Conservation (phyloP, 768 basidiomycete genomes). For the Mycena sanguinolenta region DNA sequence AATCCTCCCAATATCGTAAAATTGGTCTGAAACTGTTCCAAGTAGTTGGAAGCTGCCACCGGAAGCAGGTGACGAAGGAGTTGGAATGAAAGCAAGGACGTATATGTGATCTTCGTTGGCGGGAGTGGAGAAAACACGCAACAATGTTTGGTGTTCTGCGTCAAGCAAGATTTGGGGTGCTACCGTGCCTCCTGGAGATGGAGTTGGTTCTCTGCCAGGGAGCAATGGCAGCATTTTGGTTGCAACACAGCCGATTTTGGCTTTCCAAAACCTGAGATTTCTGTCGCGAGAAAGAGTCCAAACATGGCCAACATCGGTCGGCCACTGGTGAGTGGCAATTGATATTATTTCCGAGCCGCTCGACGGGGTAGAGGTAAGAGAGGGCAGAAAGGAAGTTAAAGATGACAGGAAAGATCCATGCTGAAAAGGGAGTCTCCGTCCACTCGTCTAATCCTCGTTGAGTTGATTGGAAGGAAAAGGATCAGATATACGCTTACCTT, state of each 20-base stretch:
- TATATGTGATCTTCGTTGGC: conserved; percentile 66
- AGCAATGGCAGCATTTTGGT: conserved; percentile 64
- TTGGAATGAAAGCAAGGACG: conserved; percentile 81
- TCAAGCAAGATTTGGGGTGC: conserved; percentile 66
- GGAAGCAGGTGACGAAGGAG: conserved; percentile 69
- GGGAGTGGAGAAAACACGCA: conserved; percentile 70
- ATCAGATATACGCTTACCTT: conserved; percentile 63
- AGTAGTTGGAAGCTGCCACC: conserved; percentile 88
- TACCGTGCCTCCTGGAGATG: conserved; percentile 45
- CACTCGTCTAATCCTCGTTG: conserved; percentile 68
- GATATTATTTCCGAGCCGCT: conserved; percentile 75
- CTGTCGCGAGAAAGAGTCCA: conserved; percentile 93
- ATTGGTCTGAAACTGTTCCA: conserved; percentile 66
- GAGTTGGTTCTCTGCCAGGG: conserved; percentile 49
- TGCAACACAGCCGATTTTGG: conserved; percentile 79
- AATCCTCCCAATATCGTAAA: conserved; percentile 69
- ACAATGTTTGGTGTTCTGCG: conserved; percentile 70
- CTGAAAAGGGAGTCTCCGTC: conserved; percentile 74
- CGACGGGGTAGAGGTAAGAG: conserved; percentile 59
- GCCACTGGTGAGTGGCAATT: conserved; percentile 79
- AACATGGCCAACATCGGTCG: conserved; percentile 78
- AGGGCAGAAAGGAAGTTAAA: conserved; percentile 74
- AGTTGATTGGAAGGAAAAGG: conserved; percentile 35
- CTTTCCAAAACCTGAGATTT: conserved; percentile 87
- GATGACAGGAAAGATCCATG: conserved; percentile 77